Conservation (phyloP, 371 early-diverging fungal species). For the Syncephalastrum contaminatum region DNA sequence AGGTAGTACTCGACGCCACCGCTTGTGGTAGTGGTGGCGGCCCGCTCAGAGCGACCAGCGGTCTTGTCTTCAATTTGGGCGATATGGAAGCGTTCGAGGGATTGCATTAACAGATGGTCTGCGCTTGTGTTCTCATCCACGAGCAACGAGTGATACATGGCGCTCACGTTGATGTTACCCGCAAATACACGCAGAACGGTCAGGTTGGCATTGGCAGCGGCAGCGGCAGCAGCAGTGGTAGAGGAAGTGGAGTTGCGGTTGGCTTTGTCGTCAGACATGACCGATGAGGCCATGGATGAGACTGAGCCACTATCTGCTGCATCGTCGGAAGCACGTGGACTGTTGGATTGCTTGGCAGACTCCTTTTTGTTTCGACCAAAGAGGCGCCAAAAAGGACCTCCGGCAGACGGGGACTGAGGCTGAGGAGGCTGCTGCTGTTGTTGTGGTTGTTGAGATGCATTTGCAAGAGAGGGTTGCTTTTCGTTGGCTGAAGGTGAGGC, state of each 20-base stretch:
- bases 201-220: conserved; percentile 11
- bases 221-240: background rate
- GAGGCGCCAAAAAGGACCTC: conserved; percentile 25
- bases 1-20: conserved; percentile 55
- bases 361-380: conserved; percentile 38
- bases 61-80: conserved; percentile 35
- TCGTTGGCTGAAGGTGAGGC: background rate
- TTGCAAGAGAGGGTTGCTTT: background rate
- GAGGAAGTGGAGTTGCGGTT: background rate
- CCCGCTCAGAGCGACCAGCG: conserved; percentile 15
- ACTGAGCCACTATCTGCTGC: conserved; percentile 11
- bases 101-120: conserved; percentile 54
- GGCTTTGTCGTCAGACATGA: conserved; percentile 3
- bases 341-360: conserved; percentile 1
- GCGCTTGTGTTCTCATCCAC: conserved; percentile 55
- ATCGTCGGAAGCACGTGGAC: conserved; percentile 8
- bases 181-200: conserved; percentile 54
- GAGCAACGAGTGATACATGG: conserved; percentile 58
- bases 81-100: conserved; percentile 59
- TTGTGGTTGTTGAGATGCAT: background rate
- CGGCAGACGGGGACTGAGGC: background rate
- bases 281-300: conserved; percentile 10
- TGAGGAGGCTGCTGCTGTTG: background rate
- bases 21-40: conserved; percentile 11
- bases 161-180: conserved; percentile 60